A percentile compares a stretch with the other conserved stretches of the same genome.
Conservation (phyloP, 331 rosid genomes). For the Pyracantha coccinea region DNA sequence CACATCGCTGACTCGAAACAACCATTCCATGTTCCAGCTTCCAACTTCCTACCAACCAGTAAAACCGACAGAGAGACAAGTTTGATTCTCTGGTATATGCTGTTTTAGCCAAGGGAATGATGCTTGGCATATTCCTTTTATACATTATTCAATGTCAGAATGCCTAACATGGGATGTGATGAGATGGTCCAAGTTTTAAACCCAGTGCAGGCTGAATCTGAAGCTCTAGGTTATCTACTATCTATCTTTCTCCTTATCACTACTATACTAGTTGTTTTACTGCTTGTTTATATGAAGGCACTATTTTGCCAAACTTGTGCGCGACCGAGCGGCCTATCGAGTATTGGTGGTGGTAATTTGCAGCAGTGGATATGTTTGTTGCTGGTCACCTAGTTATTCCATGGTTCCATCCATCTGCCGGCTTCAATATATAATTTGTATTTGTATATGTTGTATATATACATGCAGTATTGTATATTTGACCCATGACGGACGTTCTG, state of each 20-base stretch:
- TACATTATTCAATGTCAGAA: neutral
- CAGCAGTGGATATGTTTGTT: constrained; percentile 23
- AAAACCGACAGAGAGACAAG: neutral
- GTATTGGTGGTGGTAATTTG: neutral
- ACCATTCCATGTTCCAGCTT: neutral
- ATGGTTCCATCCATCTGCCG: neutral
- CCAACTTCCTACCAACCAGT: neutral
- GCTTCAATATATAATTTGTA: neutral
- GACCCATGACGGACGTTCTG: neutral
- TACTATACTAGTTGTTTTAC: neutral
- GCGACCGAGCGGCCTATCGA: neutral
- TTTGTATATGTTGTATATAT: neutral
- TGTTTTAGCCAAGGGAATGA: neutral
- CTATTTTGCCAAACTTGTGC: neutral
- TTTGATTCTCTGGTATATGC: constrained; percentile 5
- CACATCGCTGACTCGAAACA: neutral
- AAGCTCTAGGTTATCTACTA: neutral
- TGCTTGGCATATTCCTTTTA: constrained; percentile 12
- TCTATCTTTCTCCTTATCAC: neutral
- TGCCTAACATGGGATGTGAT: neutral
- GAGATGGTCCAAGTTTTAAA: neutral
- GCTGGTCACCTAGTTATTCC: constrained; percentile 19
- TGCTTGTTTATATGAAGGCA: neutral
- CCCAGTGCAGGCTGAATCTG: neutral
- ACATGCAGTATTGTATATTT: neutral